Evolutionary conservation across 1,284 basidiomycete genomes (phyloP), one percentile per base, ranked within the genome.

Genomic region (Moesziomyces sp.): DNA sequence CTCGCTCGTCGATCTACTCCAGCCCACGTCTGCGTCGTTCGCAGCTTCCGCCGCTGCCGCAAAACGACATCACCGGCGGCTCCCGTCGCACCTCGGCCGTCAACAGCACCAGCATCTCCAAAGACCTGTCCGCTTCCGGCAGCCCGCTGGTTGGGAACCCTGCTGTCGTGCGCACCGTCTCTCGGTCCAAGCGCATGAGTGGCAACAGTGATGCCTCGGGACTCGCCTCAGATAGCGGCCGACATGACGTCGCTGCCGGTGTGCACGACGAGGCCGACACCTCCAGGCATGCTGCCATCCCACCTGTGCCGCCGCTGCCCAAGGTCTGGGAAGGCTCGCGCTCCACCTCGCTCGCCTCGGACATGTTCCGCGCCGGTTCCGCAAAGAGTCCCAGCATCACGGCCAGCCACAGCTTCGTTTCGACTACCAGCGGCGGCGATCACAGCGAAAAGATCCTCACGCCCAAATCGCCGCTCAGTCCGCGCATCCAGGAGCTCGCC

Each of bases 291-390:
- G 45, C 59, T 19, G 71, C 60, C 18, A 94, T 97, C 7, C 96
- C 97, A 1, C 96, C 96, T 23, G 97, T 99, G 1, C 96, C 96
- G 35, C 96, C 97, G 46, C 86, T 99, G 21, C 96, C 96, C 40
- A 97, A 97, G 85, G 93, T 94, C 76, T 85, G 93, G 71, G 91
- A 92, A 40, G 88, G 86, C 19, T 94, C 91, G 85, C 89, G 90
- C 68, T 91, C 92, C 7, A 87, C 46, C 88, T 88, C 59, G 52
- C 61, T 72, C 44, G 62, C 58, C 0, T 72, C 74, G 6, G 69
- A 73, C 16, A 64, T 65, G 7, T 64, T 68, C 59, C 56, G 47
- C 24, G 55, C 61, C 13, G 58, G 45, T 43, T 42, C 51, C 30
- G 56, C 49, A 51, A 67, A 69, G 47, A 69, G 56, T 19, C 63